These are phyloP conservation scores for Sporothrix phasma DNA, from an alignment of 2,329 filamentous ascomycete genomes.

Conservation along the genomic window DNA sequence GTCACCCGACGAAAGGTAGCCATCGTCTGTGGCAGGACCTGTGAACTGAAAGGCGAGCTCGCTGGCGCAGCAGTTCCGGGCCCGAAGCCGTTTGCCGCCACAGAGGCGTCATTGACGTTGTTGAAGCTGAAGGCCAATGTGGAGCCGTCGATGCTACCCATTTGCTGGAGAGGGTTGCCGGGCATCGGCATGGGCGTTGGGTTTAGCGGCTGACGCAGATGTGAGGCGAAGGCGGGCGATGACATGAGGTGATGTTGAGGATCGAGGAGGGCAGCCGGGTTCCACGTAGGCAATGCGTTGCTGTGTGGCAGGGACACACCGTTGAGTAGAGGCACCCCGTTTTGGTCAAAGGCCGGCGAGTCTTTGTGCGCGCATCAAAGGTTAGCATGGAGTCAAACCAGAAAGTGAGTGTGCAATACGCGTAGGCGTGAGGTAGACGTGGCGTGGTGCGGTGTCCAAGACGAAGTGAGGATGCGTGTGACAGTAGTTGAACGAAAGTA, in stretches of 20 bases:
- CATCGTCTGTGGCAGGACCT: conserved; percentile 18
- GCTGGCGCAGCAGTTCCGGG: not conserved
- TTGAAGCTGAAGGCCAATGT: not conserved
- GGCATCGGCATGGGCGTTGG: not conserved
- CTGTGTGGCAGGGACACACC: too few relatives aligned
- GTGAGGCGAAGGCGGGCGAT: not conserved
- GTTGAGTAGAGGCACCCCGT: not conserved
- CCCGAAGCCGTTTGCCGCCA: not conserved
- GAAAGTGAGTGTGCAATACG: not conserved
- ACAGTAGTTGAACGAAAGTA: not conserved
- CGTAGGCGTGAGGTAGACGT: not conserved
- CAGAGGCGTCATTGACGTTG: not conserved
- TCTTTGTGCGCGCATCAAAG: conserved; percentile 18
- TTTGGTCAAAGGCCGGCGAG: conserved; percentile 19
- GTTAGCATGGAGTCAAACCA: not conserved
- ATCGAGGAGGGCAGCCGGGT: conserved; percentile 26
- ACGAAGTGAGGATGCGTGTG: not conserved
- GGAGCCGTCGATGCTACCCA: not conserved
- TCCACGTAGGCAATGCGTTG: conserved; percentile 29
- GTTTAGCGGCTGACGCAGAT: not conserved
- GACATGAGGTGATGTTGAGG: conserved; percentile 7
- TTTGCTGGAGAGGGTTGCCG: not conserved
- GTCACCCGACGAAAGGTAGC: conserved; percentile 23
- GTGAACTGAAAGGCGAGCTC: conserved; percentile 15
- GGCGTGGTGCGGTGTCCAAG: not conserved